Percentiles rank a stretch among this genome's conserved stretches.
Conservation (phyloP, 306 rosid species). For the Medicago lupulina region DNA sequence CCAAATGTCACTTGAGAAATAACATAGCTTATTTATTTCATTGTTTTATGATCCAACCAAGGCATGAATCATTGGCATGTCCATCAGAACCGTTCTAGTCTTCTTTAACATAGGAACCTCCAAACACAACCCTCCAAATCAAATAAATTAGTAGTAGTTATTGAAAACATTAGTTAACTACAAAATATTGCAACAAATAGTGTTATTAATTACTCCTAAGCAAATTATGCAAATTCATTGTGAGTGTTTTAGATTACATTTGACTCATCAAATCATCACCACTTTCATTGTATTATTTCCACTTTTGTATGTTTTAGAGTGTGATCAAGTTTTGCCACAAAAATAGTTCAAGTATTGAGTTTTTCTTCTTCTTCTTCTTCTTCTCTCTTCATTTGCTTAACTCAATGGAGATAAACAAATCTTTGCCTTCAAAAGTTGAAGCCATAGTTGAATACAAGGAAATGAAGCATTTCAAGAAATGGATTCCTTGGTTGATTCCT, state of each 20-base stretch:
- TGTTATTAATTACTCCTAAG: background rate
- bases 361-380: background rate
- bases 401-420: constrained; percentile 48
- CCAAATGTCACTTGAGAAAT: constrained; percentile 45
- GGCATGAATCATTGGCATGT: constrained; percentile 30
- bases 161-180: background rate
- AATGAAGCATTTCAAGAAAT: constrained; percentile 69
- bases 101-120: constrained; percentile 28
- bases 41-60: constrained; percentile 32
- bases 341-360: constrained; percentile 12
- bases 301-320: constrained; percentile 23
- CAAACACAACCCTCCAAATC: constrained; percentile 40
- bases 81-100: constrained; percentile 18
- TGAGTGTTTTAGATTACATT: background rate
- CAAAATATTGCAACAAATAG: constrained; percentile 20
- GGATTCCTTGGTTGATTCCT: constrained; percentile 89
- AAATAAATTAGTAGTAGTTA: constrained; percentile 17
- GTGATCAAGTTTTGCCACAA: constrained; percentile 25
- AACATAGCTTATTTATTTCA: background rate
- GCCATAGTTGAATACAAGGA: constrained; percentile 51
- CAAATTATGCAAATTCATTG: constrained; percentile 4
- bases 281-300: constrained; percentile 15
- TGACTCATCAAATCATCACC: constrained; percentile 9
- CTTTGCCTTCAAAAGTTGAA: constrained; percentile 42
- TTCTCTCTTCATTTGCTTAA: constrained; percentile 20